Base-by-base conservation (phyloP, 1,139 yeast genomes). In the Debaryomyces psychrophilus region DNA sequence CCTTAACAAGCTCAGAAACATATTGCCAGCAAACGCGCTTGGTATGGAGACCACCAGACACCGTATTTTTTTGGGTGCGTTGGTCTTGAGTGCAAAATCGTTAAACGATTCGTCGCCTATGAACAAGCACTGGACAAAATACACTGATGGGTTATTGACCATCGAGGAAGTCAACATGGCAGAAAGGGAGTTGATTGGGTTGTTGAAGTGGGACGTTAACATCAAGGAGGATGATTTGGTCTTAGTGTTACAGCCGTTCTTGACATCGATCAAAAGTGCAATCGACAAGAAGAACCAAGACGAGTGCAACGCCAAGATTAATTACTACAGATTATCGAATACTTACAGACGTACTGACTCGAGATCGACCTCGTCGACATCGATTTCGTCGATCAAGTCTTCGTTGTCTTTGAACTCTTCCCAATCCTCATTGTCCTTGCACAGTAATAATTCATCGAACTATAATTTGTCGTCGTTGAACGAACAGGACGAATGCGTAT, bases 1-100 rank as follows among this genome's bases (percentile, higher is more conserved):
- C 65, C 76, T 92, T 47, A 83, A 86, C 49, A 85, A 90, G 52
- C 75, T 92, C 54, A 81, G 95, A 55, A 77, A 81, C 50, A 75
- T 87, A 11, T 79, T 93, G 47, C 97, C 98, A 4, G 83, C 92
- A 27, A 87, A 88, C 66, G 95, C 96, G 17, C 82, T 87, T 49
- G 98, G 98, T 20, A 89, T 92, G 81, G 90, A 89, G 55, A 89
- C 97, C 48, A 90, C 98, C 5, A 82, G 95, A 62, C 98, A 93
- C 70, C 78, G 98, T 51, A 88, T 93, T 50, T 92, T 93, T 56
- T 73, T 93, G 47, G 96, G 97, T 0, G 82, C 96, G 37, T 76
- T 93, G 51, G 88, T 93, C 44, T 73, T 93, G 50, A 87, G 96
- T 33, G 97, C 98, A 20, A 93, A 93, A 70, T 85, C 85, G 53